Base-by-base conservation (phyloP, 2,329 filamentous ascomycete genomes). In the Fusarium sambucinum region DNA sequence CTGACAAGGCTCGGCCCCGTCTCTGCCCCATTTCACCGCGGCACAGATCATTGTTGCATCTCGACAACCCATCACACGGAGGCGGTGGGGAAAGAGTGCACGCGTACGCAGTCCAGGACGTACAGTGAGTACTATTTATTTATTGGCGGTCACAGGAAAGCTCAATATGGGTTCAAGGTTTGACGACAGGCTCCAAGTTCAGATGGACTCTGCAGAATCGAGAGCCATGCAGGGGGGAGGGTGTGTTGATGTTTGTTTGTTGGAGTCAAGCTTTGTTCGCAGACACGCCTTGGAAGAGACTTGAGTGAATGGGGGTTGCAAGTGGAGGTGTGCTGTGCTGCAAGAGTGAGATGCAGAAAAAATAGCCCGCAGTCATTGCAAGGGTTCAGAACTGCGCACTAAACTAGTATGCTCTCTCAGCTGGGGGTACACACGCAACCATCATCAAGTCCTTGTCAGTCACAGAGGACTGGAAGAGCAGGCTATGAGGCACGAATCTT, bases 11-110 rank as follows among this genome's bases (percentile, higher is more conserved):
- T 59, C 63, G 65, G 66, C 59, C 51, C 54, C 59, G 41, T 61
- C 45, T 68, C 46, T 61, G 53, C 65, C 45, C 63, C 70, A 55
- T 66, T 57, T 41, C 50, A 55, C 63, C 57, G 56, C 59, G 65
- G 68, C 71, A 73, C 70, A 72, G 65, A 70, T 73, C 63, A 70
- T 62, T 60, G 55, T 71, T 58, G 70, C 68, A 63, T 47, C 63
- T 71, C 58, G 52, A 69, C 54, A 60, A 60, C 63, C 63, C 70
- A 57, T 72, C 63, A 70, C 69, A 73, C 61, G 63, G 60, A 45
- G 41, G 57, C 32, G 56, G 70, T 73, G 70, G 70, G 55, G 68
- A 59, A 59, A 59, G 40, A 53, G 50, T 55, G 59, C 32, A 47
- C 52, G 53, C 53, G 42, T 54, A 65, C 37, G 38, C 23, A 37